Percentiles rank a stretch among this genome's conserved stretches.
phyloP scores from a whole-genome alignment of 257 asterid genomes.

The Haberlea rhodopensis region DNA sequence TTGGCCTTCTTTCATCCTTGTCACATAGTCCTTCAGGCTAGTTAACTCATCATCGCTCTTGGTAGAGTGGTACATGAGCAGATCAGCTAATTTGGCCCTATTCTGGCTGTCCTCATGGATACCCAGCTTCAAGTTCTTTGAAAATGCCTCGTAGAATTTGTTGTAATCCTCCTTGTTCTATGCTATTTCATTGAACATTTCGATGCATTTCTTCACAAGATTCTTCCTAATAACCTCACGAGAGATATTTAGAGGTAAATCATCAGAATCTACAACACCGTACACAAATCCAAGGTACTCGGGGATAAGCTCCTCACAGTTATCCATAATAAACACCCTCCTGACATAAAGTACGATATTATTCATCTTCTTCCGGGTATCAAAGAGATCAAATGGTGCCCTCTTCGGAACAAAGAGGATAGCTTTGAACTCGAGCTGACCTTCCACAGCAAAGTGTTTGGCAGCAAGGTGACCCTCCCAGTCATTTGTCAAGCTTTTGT shows the following conservation, averaged over 20 bases:
- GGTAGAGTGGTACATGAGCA: slow-evolving; percentile 39
- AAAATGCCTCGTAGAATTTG: slow-evolving; percentile 48
- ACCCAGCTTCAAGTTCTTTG: slow-evolving; percentile 46
- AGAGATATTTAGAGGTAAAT: slow-evolving; percentile 43
- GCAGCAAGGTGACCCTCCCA: too few relatives aligned
- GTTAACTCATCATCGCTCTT: slow-evolving; percentile 45
- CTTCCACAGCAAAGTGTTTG: too few relatives aligned
- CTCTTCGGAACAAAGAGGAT: too few relatives aligned
- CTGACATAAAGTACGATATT: slow-evolving; percentile 47
- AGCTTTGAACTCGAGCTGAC: too few relatives aligned
- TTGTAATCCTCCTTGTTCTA: slow-evolving; percentile 45
- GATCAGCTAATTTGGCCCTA: slow-evolving; percentile 39
- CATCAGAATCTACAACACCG: slow-evolving; percentile 49
- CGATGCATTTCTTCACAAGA: slow-evolving; percentile 47
- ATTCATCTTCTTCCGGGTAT: slow-evolving; percentile 42
- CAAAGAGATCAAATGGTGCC: slow-evolving; percentile 44
- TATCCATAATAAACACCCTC: slow-evolving; percentile 50
- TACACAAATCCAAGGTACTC: slow-evolving; percentile 45
- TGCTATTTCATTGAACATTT: slow-evolving; percentile 45
- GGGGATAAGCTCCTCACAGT: slow-evolving; percentile 46
- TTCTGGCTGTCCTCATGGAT: slow-evolving; percentile 47
- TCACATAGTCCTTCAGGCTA: slow-evolving; percentile 42
- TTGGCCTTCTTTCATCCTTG: slow-evolving; percentile 45
- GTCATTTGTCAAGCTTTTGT: slow-evolving; percentile 49
- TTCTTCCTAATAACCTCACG: slow-evolving; percentile 44